Percentiles rank a stretch among this genome's conserved stretches.
Conservation (phyloP, 495 filamentous ascomycete genomes). For the Penicillium ucsense region DNA sequence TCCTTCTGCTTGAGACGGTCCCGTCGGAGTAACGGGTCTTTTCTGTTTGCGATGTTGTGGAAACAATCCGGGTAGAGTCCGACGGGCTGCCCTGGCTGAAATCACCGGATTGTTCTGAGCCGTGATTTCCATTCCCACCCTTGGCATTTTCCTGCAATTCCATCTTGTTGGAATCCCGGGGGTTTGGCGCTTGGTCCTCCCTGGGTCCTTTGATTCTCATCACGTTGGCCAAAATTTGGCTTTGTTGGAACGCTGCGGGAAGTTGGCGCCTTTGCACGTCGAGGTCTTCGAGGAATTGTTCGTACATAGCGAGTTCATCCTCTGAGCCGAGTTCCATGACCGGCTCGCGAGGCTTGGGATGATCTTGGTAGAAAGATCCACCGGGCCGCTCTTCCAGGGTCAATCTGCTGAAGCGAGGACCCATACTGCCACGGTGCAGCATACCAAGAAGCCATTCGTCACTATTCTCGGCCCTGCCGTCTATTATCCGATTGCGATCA, state of each 20-base stretch:
- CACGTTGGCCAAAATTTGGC: conserved; percentile 18
- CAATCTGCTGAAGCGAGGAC: conserved; percentile 26
- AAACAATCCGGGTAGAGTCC: conserved; percentile 35
- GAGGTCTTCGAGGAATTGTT: conserved; percentile 34
- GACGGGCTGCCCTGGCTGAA: neutral
- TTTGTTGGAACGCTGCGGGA: conserved; percentile 15
- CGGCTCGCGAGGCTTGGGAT: neutral
- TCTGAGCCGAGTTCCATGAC: conserved; percentile 9
- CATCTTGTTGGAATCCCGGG: conserved; percentile 14
- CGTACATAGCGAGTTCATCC: conserved; percentile 38
- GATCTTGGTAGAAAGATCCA: conserved; percentile 5
- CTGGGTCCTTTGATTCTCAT: neutral
- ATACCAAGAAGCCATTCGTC: conserved; percentile 30
- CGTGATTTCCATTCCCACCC: conserved; percentile 22
- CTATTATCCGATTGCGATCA: conserved; percentile 16
- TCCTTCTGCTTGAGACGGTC: conserved; percentile 48
- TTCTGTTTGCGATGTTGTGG: conserved; percentile 48
- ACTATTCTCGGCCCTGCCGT: conserved; percentile 17
- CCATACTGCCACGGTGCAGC: conserved; percentile 31
- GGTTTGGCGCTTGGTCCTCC: conserved; percentile 6
- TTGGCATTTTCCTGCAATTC: conserved; percentile 24
- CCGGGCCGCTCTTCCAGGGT: conserved; percentile 9
- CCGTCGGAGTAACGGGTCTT: conserved; percentile 47
- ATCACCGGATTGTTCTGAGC: conserved; percentile 12
- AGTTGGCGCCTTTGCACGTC: conserved; percentile 25